A percentile compares a stretch with the other conserved stretches of the same genome.
Conservation (phyloP, 2,329 filamentous ascomycete genomes). For the Fusarium papillatum region DNA sequence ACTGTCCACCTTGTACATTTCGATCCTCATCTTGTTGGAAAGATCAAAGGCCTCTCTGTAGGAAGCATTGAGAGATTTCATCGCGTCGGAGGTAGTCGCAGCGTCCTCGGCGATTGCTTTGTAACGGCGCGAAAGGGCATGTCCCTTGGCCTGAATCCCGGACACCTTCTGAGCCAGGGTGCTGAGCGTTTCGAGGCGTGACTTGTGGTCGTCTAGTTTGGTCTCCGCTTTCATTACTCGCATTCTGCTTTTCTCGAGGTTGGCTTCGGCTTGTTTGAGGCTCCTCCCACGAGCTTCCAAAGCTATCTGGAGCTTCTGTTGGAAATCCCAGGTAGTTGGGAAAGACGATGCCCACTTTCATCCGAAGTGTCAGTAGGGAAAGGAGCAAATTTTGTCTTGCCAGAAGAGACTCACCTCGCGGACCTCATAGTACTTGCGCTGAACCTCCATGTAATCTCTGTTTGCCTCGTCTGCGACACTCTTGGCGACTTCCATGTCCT, state of each 20-base stretch:
- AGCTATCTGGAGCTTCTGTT: background rate
- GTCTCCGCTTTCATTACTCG: background rate
- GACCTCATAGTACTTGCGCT: background rate
- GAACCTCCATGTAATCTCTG: background rate
- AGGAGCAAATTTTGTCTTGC: too few relatives aligned
- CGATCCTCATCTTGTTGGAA: background rate
- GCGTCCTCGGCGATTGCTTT: background rate
- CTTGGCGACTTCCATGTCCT: background rate
- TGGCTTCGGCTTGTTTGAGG: background rate
- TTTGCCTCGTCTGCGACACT: background rate
- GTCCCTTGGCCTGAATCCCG: background rate
- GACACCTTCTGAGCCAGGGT: background rate
- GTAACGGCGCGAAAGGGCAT: background rate
- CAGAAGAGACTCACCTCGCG: background rate
- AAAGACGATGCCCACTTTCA: background rate
- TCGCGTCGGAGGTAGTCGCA: fast-evolving
- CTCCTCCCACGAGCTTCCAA: background rate
- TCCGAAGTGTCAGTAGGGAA: too few relatives aligned
- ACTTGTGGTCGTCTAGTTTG: background rate
- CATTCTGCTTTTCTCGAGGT: background rate
- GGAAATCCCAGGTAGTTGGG: background rate
- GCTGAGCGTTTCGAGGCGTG: background rate
- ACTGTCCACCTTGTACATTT: background rate
- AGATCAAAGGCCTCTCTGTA: background rate
- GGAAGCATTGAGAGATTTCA: background rate